These are phyloP conservation scores for Clavariopsis aquatica DNA, from an alignment of 495 filamentous ascomycete genomes.

Conservation along the genomic window DNA sequence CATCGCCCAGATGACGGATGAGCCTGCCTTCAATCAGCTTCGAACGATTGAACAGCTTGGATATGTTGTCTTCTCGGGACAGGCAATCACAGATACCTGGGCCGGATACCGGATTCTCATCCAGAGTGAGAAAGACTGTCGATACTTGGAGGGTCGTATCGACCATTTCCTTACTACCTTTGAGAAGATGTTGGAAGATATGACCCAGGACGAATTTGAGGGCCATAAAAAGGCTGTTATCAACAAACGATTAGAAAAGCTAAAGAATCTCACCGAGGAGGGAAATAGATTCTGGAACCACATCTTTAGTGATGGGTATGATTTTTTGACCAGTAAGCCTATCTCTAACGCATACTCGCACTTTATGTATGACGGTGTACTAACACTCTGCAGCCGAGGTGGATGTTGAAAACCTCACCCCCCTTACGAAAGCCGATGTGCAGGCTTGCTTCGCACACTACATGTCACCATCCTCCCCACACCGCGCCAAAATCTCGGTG, in stretches of 20 bases:
- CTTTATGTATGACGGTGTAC: background rate
- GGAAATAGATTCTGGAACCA: constrained; percentile 79
- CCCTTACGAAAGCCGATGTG: constrained; percentile 75
- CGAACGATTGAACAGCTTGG: constrained; percentile 97
- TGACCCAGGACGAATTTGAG: constrained; percentile 85
- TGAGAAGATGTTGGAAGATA: constrained; percentile 64
- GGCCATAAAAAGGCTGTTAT: constrained; percentile 87
- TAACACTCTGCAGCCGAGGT: constrained; percentile 58
- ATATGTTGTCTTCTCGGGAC: constrained; percentile 89
- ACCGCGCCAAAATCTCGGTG: constrained; percentile 76
- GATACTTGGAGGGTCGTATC: constrained; percentile 83
- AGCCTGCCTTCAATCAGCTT: constrained; percentile 90
- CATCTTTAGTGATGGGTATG: constrained; percentile 81
- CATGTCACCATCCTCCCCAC: constrained; percentile 71
- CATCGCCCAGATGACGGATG: constrained; percentile 87
- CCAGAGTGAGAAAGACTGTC: constrained; percentile 82
- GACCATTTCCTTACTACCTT: constrained; percentile 76
- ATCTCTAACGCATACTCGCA: background rate
- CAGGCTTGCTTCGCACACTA: constrained; percentile 75
- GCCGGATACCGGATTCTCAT: constrained; percentile 89
- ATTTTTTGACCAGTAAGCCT: constrained; percentile 69
- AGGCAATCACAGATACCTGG: constrained; percentile 66
- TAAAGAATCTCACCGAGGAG: constrained; percentile 90
- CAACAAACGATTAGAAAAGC: constrained; percentile 83
- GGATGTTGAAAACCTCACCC: constrained; percentile 73